Evolutionary conservation across 2,329 filamentous ascomycete species (phyloP).

Genomic region (Fusarium sp.): DNA sequence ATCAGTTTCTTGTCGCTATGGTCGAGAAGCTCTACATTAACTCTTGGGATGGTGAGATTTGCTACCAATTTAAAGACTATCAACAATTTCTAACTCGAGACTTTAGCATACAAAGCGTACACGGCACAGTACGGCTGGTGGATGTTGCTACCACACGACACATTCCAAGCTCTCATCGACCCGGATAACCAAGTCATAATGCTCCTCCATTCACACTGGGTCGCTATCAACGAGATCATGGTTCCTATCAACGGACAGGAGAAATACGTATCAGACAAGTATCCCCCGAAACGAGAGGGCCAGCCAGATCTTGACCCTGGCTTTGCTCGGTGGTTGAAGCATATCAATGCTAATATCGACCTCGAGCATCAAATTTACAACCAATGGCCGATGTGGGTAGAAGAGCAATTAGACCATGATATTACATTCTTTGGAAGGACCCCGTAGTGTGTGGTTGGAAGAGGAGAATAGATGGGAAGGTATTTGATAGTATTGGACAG

Average conservation of each 20-base stretch:
- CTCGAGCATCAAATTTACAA: slow-evolving; percentile 62
- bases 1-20: slow-evolving; percentile 60
- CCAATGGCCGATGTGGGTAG: slow-evolving; percentile 68
- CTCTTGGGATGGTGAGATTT: slow-evolving; percentile 64
- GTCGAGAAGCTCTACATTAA: slow-evolving; percentile 65
- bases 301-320: slow-evolving; percentile 56
- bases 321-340: slow-evolving; percentile 64
- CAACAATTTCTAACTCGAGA: slow-evolving; percentile 9
- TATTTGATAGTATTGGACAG: background rate
- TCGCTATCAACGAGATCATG: slow-evolving; percentile 68
- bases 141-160: slow-evolving; percentile 67
- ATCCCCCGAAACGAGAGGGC: slow-evolving; percentile 44
- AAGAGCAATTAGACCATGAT: slow-evolving; percentile 62
- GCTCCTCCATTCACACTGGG: slow-evolving; percentile 67
- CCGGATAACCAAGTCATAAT: slow-evolving; percentile 60
- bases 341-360: slow-evolving; percentile 63
- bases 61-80: background rate
- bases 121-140: slow-evolving; percentile 67
- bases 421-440: slow-evolving; percentile 60
- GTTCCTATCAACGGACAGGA: slow-evolving; percentile 61
- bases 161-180: slow-evolving; percentile 65
- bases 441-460: background rate
- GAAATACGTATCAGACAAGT: slow-evolving; percentile 50
- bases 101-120: slow-evolving; percentile 64
- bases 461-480: background rate